phyloP scores from a whole-genome alignment of 2,329 filamentous ascomycete species.

The Annulohypoxylon truncatum region DNA sequence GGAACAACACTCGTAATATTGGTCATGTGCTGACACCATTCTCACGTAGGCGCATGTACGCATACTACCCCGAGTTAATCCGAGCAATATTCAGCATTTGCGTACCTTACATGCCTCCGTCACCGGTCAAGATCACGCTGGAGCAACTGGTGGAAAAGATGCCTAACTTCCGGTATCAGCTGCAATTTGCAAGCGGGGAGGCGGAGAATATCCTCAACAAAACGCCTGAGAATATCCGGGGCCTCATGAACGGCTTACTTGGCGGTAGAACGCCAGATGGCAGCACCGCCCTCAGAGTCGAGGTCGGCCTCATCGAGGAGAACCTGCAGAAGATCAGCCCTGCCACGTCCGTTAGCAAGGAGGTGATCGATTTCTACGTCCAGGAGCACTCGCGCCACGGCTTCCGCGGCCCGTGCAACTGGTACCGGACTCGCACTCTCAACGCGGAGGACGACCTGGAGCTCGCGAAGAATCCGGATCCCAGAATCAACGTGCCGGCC shows the following conservation, averaged over 20 bases:
- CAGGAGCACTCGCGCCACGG: constrained; percentile 77
- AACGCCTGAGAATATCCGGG: constrained; percentile 66
- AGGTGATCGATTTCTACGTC: constrained; percentile 83
- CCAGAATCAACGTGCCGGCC: constrained; percentile 70
- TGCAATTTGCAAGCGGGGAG: constrained; percentile 78
- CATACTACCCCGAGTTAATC: constrained; percentile 79
- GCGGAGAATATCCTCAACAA: constrained; percentile 70
- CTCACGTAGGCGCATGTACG: constrained; percentile 66
- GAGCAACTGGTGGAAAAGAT: constrained; percentile 68
- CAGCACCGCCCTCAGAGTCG: constrained; percentile 67
- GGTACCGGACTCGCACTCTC: constrained; percentile 80
- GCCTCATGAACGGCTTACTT: constrained; percentile 78
- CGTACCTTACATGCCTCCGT: constrained; percentile 76
- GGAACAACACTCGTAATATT: not conserved
- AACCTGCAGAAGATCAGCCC: constrained; percentile 67
- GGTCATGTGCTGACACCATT: constrained; percentile 2
- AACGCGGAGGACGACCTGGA: constrained; percentile 81
- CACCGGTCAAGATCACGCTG: constrained; percentile 63
- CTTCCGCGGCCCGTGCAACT: constrained; percentile 83
- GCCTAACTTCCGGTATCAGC: constrained; percentile 84
- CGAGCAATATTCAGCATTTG: constrained; percentile 82
- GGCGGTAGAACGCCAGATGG: constrained; percentile 70
- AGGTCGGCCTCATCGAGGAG: constrained; percentile 73
- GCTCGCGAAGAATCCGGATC: constrained; percentile 70
- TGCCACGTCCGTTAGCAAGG: constrained; percentile 70